Conservation (phyloP, 2,329 filamentous ascomycete genomes). For the Xylaria sp. region DNA sequence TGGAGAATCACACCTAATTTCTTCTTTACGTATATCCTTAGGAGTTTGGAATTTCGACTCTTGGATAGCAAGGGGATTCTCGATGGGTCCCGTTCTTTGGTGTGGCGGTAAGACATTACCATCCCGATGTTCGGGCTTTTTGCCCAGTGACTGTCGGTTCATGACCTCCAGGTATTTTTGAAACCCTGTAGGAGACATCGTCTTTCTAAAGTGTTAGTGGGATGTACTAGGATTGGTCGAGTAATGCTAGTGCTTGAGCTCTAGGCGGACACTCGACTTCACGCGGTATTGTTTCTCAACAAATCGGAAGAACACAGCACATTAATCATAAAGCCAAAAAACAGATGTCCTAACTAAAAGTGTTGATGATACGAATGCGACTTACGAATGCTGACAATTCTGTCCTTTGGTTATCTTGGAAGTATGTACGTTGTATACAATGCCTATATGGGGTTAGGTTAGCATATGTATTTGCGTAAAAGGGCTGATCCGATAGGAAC, state of each 20-base stretch:
- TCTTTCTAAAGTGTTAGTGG: not conserved
- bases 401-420: not conserved
- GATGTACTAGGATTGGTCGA: not conserved
- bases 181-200: constrained; percentile 5
- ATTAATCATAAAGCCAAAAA: not conserved
- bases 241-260: not conserved
- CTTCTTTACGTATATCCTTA: not conserved
- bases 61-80: not conserved
- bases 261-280: not conserved
- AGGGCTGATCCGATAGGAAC: not conserved
- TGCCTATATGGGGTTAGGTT: not conserved
- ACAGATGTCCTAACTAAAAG: not conserved
- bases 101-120: constrained; percentile 23
- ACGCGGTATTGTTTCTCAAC: not conserved
- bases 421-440: not conserved
- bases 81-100: constrained; percentile 15
- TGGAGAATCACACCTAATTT: not conserved
- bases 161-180: constrained; percentile 25
- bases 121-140: not conserved
- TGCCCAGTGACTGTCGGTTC: constrained; percentile 23
- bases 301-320: not conserved
- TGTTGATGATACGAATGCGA: not conserved
- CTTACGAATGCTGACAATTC: not conserved
- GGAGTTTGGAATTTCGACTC: not conserved
- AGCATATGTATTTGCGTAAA: not conserved